A percentile compares a stretch with the other conserved stretches of the same genome.
phyloP scores from a whole-genome alignment of 345 rosid genomes.

The Aurinia saxatilis region DNA sequence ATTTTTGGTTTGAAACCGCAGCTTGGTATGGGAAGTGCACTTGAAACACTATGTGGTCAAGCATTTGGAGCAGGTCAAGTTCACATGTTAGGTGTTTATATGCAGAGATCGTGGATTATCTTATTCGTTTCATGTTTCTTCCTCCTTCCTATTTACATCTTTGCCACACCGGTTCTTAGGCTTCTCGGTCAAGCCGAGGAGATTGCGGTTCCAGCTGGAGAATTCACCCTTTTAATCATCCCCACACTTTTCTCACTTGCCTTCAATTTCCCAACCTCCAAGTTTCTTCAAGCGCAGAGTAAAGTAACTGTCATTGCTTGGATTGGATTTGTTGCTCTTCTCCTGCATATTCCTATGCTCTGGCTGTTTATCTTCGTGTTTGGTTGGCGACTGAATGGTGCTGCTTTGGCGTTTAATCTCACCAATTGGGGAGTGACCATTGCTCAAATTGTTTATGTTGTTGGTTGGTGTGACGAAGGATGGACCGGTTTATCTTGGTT shows the following conservation, averaged over 20 bases:
- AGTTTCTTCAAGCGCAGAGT: conserved; percentile 83
- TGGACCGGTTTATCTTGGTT: conserved; percentile 59
- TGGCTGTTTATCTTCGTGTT: conserved; percentile 42
- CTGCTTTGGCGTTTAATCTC: conserved; percentile 56
- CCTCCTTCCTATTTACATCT: conserved; percentile 54
- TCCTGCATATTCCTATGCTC: conserved; percentile 36
- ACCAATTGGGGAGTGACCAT: conserved; percentile 40
- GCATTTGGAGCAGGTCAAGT: conserved; percentile 85
- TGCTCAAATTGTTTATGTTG: conserved; percentile 45
- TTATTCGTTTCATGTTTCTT: conserved; percentile 32
- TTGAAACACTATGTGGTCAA: conserved; percentile 87
- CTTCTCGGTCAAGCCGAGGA: conserved; percentile 50
- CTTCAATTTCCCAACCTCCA: conserved; percentile 51
- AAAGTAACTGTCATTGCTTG: conserved; percentile 50
- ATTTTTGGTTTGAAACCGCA: conserved; percentile 18
- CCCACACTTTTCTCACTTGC: conserved; percentile 68
- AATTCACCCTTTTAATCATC: conserved; percentile 40
- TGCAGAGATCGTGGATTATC: conserved; percentile 84
- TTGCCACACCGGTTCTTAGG: conserved; percentile 55
- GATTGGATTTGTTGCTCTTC: conserved; percentile 42
- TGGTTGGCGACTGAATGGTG: conserved; percentile 52
- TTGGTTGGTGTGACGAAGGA: conserved; percentile 54
- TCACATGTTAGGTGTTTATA: conserved; percentile 61
- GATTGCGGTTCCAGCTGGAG: conserved; percentile 53
- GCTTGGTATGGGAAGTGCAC: conserved; percentile 96